Conservation (phyloP, 306 rosid species). For the Prunus salicina region DNA sequence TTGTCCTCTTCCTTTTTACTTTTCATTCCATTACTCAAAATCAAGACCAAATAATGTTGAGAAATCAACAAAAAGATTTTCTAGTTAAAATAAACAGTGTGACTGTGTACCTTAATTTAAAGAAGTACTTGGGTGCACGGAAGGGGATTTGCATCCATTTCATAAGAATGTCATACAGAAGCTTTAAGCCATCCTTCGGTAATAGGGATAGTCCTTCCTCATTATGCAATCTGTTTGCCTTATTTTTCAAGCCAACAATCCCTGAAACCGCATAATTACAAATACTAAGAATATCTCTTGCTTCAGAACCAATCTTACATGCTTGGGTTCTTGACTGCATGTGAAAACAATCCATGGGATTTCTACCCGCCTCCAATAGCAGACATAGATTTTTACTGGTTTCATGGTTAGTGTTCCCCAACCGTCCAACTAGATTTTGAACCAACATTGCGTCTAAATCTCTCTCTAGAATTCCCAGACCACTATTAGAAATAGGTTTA, state of each 20-base stretch:
- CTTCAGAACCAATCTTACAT: slow-evolving; percentile 26
- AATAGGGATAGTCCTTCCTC: slow-evolving; percentile 25
- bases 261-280: slow-evolving; percentile 41
- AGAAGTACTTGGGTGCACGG: slow-evolving; percentile 51
- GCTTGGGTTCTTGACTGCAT: slow-evolving; percentile 24
- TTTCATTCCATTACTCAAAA: too few species aligned
- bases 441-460: slow-evolving; percentile 22
- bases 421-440: slow-evolving; percentile 40
- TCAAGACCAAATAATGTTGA: background rate
- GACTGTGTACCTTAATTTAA: slow-evolving; percentile 48
- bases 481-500: background rate
- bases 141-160: slow-evolving; percentile 54
- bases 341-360: slow-evolving; percentile 32
- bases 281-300: slow-evolving; percentile 31
- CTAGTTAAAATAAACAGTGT: background rate
- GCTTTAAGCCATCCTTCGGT: slow-evolving; percentile 31
- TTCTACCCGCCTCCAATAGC: slow-evolving; percentile 34
- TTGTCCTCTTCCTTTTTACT: too few species aligned
- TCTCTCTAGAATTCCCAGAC: slow-evolving; percentile 19
- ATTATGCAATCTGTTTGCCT: slow-evolving; percentile 6
- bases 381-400: slow-evolving; percentile 32
- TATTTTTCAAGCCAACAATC: slow-evolving; percentile 27
- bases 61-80: background rate
- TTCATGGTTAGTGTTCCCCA: slow-evolving; percentile 45
- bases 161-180: slow-evolving; percentile 24